Evolutionary conservation across 257 asterid species (phyloP), one percentile per base, ranked within the genome.

Genomic region (Ilex asprella): DNA sequence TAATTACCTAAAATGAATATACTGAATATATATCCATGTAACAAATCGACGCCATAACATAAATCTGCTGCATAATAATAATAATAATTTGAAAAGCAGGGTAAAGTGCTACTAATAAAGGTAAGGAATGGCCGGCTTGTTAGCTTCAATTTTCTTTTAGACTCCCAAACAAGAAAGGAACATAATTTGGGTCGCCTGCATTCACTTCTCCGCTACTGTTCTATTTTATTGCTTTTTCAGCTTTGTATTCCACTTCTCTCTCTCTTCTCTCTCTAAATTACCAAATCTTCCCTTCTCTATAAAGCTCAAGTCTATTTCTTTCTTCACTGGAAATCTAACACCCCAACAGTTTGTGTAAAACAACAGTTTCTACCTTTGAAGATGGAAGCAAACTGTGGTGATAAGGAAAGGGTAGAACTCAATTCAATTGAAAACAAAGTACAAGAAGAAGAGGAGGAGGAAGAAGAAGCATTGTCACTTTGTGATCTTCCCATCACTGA

Each of bases 391-490:
- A 56, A 29, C 10, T 16, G 29, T 27, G 31, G 7, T 7, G 70
- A 47, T 12, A 64, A 64, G 47, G 69, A 62, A 55, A 61, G 75
- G 73, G 27, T 54, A n/a, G 52, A 60, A 16, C 58, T 65, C 65
- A 56, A 57, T 32, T 11, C 16, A 10, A 52, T 30, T 1, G 61
- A 47, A 55, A 47, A 30, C 5, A 55, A 4, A 2, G 55, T 35
- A 41, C 12, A 69, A 0, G 77, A 58, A 0, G 77, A 58, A 0
- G 75, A 44, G 1, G 69, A 69, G 0, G 79, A 81, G 0, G 88
- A 79, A 9, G 93, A 84, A 12, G 98, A 88, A 80, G 80, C 98
- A 0, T 80, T 86, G 31, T 92, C 97, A 0, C 74, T 92, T 29
- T 77, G 90, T 61, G 95, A 88, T 82, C 91, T 92, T 71, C 98